Evolutionary conservation across 73 alveolate species (phyloP).

Genomic region (Stentor coeruleus): DNA sequence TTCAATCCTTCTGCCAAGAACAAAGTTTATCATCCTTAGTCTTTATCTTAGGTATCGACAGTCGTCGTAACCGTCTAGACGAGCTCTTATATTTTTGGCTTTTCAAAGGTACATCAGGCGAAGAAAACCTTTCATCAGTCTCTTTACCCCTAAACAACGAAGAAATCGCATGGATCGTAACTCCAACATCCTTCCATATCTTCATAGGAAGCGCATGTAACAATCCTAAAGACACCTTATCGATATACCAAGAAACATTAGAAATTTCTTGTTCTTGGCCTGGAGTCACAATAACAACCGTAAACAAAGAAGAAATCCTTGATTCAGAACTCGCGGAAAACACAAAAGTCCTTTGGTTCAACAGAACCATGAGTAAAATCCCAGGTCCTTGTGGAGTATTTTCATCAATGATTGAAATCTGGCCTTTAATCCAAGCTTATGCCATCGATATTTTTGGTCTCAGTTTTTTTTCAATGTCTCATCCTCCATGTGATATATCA

Average conservation of each 20-base stretch:
- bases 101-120: constrained; percentile 51
- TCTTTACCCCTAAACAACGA: constrained; percentile 28
- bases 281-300: not conserved
- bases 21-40: constrained; percentile 46
- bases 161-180: constrained; percentile 49
- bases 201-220: constrained; percentile 32
- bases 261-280: constrained; percentile 30
- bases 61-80: constrained; percentile 52
- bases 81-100: constrained; percentile 54
- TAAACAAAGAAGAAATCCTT: constrained; percentile 44
- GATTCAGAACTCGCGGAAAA: constrained; percentile 55
- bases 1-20: constrained; percentile 47
- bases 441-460: constrained; percentile 58
- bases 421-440: constrained; percentile 66
- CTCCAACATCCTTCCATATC: constrained; percentile 53
- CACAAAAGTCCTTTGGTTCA: constrained; percentile 50
- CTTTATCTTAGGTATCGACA: constrained; percentile 47
- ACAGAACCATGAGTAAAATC: constrained; percentile 34
- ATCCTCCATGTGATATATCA: constrained; percentile 38
- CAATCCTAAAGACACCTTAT: not conserved
- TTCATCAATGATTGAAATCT: constrained; percentile 46
- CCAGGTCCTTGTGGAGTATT: constrained; percentile 52
- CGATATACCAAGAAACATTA: constrained; percentile 29
- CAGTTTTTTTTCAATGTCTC: constrained; percentile 68
- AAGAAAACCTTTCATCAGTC: constrained; percentile 35